Evolutionary conservation across 2,329 filamentous ascomycete genomes (phyloP).

Genomic region (Venturia asperata): DNA sequence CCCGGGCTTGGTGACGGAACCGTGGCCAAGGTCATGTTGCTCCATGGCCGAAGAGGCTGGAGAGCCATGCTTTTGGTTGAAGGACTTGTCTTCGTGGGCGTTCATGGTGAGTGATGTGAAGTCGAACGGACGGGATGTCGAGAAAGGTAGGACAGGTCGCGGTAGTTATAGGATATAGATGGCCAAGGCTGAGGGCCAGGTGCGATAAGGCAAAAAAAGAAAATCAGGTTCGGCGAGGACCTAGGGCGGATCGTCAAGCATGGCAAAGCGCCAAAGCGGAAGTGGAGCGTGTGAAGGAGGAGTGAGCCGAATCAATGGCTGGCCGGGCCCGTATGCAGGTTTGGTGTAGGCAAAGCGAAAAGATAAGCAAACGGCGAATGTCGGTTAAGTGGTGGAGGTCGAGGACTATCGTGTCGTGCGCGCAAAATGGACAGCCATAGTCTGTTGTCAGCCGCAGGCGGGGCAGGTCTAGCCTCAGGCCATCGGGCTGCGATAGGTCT

Average conservation of each 20-base stretch:
- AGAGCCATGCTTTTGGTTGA: slow-evolving; percentile 24
- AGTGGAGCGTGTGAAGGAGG: neutral
- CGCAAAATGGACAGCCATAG: neutral
- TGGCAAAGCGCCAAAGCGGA: neutral
- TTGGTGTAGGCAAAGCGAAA: neutral
- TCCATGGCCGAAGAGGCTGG: slow-evolving; percentile 25
- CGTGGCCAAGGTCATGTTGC: slow-evolving; percentile 24
- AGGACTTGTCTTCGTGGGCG: slow-evolving; percentile 21
- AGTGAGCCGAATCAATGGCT: slow-evolving; percentile 10
- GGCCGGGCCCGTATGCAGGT: neutral
- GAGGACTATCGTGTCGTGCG: slow-evolving; percentile 11
- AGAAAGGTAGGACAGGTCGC: neutral
- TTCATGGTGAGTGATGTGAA: slow-evolving; percentile 20
- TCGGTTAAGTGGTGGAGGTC: neutral
- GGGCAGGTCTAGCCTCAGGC: neutral
- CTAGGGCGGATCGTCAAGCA: slow-evolving; percentile 3
- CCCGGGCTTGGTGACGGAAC: slow-evolving; percentile 19
- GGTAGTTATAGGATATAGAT: neutral
- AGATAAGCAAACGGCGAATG: slow-evolving; percentile 16
- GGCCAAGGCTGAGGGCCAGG: slow-evolving; percentile 8
- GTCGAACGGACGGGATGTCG: neutral
- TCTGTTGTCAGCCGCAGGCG: neutral
- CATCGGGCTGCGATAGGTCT: too few species aligned
- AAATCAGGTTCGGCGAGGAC: neutral
- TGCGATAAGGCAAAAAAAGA: slow-evolving; percentile 16